Conservation (phyloP, 78 protist species). For the Anaeramoeba flamelloides region DNA sequence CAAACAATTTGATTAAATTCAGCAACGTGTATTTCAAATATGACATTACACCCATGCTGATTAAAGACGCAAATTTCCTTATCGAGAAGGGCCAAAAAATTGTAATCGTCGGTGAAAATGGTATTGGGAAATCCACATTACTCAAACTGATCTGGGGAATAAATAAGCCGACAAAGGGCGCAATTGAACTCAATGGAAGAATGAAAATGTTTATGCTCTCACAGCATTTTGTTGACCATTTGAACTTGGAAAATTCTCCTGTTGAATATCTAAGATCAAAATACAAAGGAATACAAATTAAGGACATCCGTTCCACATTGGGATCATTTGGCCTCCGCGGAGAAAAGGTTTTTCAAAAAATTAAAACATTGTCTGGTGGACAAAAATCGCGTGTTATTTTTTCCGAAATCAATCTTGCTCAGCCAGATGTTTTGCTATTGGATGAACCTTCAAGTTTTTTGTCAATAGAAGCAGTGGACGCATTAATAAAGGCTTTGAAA, state of each 20-base stretch:
- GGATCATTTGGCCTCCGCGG: constrained; percentile 65
- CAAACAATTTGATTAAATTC: neutral
- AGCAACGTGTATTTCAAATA: neutral
- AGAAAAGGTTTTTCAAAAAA: constrained; percentile 37
- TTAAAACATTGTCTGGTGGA: constrained; percentile 68
- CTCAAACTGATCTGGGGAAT: neutral
- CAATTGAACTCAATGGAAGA: neutral
- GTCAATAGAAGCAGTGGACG: constrained; percentile 55
- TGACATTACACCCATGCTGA: neutral
- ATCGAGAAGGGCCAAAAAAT: neutral
- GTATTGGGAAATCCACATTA: neutral
- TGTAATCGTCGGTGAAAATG: neutral
- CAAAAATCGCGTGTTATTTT: constrained; percentile 79
- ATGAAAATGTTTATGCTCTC: constrained; percentile 17
- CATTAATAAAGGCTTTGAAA: constrained; percentile 36
- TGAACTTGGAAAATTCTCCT: constrained; percentile 44
- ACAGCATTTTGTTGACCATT: constrained; percentile 74
- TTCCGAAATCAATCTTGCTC: constrained; percentile 42
- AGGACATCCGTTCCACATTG: constrained; percentile 38
- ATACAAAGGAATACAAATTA: neutral
- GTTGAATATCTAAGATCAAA: constrained; percentile 21
- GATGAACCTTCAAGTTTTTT: constrained; percentile 90
- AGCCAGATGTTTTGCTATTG: constrained; percentile 75
- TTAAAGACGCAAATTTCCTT: neutral
- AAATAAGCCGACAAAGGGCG: neutral